These are phyloP conservation scores for Panaeolus papilionaceus DNA, from an alignment of 768 basidiomycete genomes.

Conservation along the genomic window DNA sequence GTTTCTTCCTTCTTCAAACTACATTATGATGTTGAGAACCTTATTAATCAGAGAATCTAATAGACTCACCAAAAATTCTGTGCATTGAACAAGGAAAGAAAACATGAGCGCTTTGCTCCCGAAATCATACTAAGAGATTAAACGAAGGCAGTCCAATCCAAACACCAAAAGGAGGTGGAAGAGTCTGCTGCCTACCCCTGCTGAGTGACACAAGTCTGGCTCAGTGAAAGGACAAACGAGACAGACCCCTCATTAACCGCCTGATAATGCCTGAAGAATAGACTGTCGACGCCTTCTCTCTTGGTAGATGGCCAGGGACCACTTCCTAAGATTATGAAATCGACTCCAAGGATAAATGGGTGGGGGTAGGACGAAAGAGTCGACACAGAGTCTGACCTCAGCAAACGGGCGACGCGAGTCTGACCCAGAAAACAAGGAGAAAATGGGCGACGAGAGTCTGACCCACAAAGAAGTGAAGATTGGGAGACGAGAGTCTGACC, in stretches of 20 bases:
- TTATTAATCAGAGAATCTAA: too few species aligned
- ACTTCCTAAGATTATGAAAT: too few species aligned
- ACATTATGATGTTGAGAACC: not conserved
- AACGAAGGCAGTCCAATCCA: not conserved
- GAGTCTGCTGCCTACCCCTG: not conserved
- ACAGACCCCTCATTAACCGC: not conserved
- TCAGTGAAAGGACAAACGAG: not conserved
- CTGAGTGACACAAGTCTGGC: not conserved
- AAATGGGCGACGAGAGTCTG: slow-evolving; percentile 3
- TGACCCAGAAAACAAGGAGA: not conserved
- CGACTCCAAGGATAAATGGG: not conserved
- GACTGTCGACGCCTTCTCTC: too few species aligned
- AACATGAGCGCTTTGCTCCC: too few species aligned
- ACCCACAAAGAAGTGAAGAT: not conserved
- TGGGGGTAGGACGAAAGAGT: not conserved
- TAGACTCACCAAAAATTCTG: too few species aligned
- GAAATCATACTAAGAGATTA: not conserved
- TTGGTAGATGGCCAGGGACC: too few species aligned
- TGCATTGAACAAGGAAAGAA: too few species aligned
- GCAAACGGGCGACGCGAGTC: not conserved
- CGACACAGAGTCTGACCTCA: slow-evolving; percentile 8
- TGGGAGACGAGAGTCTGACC: slow-evolving; percentile 4
- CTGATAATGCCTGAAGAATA: not conserved
- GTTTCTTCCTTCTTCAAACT: not conserved
- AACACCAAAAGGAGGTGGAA: not conserved